A percentile compares a stretch with the other conserved stretches of the same genome.
Conservation (phyloP, 140 eudicot genomes). For the Erigeron philadelphicus region DNA sequence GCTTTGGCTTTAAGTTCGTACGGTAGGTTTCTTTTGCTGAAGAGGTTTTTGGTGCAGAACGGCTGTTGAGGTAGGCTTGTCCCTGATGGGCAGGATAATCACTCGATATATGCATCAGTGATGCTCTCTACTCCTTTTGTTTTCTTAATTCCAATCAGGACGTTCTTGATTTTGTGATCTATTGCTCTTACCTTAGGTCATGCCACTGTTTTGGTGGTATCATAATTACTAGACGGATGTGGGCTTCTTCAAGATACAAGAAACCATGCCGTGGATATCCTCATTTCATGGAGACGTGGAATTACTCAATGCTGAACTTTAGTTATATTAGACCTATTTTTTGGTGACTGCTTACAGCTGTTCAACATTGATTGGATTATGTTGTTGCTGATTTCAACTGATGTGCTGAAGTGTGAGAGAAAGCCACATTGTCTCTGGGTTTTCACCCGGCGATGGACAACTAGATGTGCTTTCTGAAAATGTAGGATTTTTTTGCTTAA, state of each 20-base stretch:
- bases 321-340: slow-evolving; percentile 39
- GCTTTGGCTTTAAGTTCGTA: slow-evolving; percentile 4
- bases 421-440: slow-evolving; percentile 47
- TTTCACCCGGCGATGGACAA: slow-evolving; percentile 42
- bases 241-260: slow-evolving; percentile 47
- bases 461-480: slow-evolving; percentile 36
- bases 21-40: slow-evolving; percentile 31
- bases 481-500: slow-evolving; percentile 42
- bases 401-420: slow-evolving; percentile 56
- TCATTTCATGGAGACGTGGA: slow-evolving; percentile 47
- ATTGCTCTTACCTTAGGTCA: slow-evolving; percentile 68
- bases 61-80: slow-evolving; percentile 54
- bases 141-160: slow-evolving; percentile 28
- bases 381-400: slow-evolving; percentile 78
- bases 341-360: slow-evolving; percentile 69
- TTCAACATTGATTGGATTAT: slow-evolving; percentile 56
- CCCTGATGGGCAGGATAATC: slow-evolving; percentile 40
- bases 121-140: slow-evolving; percentile 29
- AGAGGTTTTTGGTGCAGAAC: slow-evolving; percentile 32
- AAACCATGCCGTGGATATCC: slow-evolving; percentile 39
- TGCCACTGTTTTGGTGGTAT: slow-evolving; percentile 42
- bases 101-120: slow-evolving; percentile 35
- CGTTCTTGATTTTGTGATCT: slow-evolving; percentile 57
- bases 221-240: slow-evolving; percentile 48
- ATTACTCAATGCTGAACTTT: slow-evolving; percentile 50